Conservation (phyloP, 1,284 basidiomycete genomes). For the Exobasidium rhododendri region DNA sequence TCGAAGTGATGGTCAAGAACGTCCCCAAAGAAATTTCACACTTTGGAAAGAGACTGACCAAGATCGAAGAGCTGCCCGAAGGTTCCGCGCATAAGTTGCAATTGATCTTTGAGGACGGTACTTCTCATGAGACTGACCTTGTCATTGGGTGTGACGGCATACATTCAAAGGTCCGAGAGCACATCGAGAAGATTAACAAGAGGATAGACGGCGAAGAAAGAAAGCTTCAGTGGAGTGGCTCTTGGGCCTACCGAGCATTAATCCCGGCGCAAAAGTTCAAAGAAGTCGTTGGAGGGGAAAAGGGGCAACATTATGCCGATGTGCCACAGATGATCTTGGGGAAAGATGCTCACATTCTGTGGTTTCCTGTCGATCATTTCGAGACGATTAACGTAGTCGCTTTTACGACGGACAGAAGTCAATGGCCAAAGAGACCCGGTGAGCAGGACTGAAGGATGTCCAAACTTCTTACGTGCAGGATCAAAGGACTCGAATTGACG, state of each 20-base stretch:
- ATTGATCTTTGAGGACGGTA: constrained; percentile 25
- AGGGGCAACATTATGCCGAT: constrained; percentile 31
- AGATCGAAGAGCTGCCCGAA: constrained; percentile 11
- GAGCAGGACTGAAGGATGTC: constrained; percentile 25
- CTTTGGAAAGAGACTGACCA: constrained; percentile 29
- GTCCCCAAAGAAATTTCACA: constrained; percentile 21
- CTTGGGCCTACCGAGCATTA: constrained; percentile 39
- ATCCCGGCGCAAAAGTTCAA: constrained; percentile 39
- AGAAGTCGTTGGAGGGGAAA: constrained; percentile 25
- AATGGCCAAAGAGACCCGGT: constrained; percentile 53
- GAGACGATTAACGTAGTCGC: constrained; percentile 62
- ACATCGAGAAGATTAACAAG: constrained; percentile 41
- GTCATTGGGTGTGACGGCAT: constrained; percentile 52
- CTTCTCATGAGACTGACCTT: constrained; percentile 34
- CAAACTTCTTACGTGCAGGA: constrained; percentile 11
- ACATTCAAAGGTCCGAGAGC: constrained; percentile 36
- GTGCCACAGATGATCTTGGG: constrained; percentile 33
- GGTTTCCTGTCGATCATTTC: constrained; percentile 60
- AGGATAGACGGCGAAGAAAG: constrained; percentile 14
- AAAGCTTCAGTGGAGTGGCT: constrained; percentile 39
- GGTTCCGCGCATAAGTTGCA: neutral
- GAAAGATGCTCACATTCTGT: constrained; percentile 60
- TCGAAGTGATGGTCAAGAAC: constrained; percentile 26
- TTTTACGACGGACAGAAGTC: constrained; percentile 59
- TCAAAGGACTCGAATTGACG: neutral